A percentile compares a stretch with the other conserved stretches of the same genome.
Evolutionary conservation across 148 eudicot species (phyloP).

Genomic region (Polygonum maritimum): DNA sequence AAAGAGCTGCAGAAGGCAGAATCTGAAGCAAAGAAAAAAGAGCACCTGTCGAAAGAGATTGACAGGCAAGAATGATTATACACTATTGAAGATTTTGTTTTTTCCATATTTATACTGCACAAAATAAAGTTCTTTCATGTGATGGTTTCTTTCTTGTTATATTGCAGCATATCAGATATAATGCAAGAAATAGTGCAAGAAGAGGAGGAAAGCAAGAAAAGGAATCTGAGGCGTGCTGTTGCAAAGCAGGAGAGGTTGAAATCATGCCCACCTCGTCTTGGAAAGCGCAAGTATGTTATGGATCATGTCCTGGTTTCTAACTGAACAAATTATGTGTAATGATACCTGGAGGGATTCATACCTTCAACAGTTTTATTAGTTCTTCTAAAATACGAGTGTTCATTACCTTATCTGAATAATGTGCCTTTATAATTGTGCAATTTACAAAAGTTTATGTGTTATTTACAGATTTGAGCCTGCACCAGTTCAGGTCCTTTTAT

Average conservation of each 20-base stretch:
- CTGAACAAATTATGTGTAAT: neutral
- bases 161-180: slow-evolving; percentile 60
- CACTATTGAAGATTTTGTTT: neutral
- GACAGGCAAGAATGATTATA: slow-evolving; percentile 41
- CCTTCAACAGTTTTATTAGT: neutral
- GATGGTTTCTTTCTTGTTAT: slow-evolving; percentile 11
- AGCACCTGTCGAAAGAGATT: slow-evolving; percentile 62
- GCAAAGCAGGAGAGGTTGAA: slow-evolving; percentile 73
- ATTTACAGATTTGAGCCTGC: slow-evolving; percentile 74
- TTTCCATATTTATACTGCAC: neutral
- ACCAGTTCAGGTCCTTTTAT: slow-evolving; percentile 73
- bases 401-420: neutral
- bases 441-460: neutral
- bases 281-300: slow-evolving; percentile 69
- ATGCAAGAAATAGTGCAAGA: slow-evolving; percentile 70
- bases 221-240: slow-evolving; percentile 52
- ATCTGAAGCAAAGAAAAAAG: slow-evolving; percentile 47
- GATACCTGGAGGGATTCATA: neutral
- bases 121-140: neutral
- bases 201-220: slow-evolving; percentile 73
- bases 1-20: slow-evolving; percentile 53
- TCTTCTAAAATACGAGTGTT: neutral
- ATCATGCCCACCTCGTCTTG: slow-evolving; percentile 72
- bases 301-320: neutral
- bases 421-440: neutral